Conservation (phyloP, 1,284 basidiomycete genomes). For the Rhodotorula glutinis region DNA sequence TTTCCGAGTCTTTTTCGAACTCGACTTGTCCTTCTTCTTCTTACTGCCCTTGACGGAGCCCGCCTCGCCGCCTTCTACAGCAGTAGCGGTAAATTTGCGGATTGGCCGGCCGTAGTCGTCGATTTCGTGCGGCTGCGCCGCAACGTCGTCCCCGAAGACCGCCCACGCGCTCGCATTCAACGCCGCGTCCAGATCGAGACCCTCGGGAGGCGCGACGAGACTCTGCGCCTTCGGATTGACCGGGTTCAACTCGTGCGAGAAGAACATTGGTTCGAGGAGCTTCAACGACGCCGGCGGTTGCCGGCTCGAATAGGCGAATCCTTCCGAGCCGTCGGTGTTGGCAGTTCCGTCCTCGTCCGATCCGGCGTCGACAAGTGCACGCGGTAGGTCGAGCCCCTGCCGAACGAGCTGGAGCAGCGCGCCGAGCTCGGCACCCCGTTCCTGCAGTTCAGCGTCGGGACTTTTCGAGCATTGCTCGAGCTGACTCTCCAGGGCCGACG, state of each 20-base stretch:
- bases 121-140: conserved; percentile 31
- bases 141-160: conserved; percentile 50
- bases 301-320: conserved; percentile 18
- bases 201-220: conserved; percentile 74
- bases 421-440: conserved; percentile 55
- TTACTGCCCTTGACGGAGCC: conserved; percentile 41
- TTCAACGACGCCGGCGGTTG: conserved; percentile 74
- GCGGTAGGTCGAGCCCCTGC: conserved; percentile 29
- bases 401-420: conserved; percentile 26
- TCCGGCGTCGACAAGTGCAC: not conserved
- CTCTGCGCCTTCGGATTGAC: conserved; percentile 76
- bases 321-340: not conserved
- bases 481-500: conserved; percentile 35
- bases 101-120: conserved; percentile 46
- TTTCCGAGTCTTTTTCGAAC: conserved; percentile 54
- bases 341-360: not conserved
- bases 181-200: conserved; percentile 78
- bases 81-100: conserved; percentile 45
- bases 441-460: conserved; percentile 78
- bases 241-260: conserved; percentile 76
- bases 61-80: conserved; percentile 12
- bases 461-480: conserved; percentile 24
- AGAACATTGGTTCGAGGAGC: conserved; percentile 78
- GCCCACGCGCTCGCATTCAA: conserved; percentile 59
- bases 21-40: conserved; percentile 38